Evolutionary conservation across 148 eudicot species (phyloP).

Genomic region (Suaeda aralocaspica): DNA sequence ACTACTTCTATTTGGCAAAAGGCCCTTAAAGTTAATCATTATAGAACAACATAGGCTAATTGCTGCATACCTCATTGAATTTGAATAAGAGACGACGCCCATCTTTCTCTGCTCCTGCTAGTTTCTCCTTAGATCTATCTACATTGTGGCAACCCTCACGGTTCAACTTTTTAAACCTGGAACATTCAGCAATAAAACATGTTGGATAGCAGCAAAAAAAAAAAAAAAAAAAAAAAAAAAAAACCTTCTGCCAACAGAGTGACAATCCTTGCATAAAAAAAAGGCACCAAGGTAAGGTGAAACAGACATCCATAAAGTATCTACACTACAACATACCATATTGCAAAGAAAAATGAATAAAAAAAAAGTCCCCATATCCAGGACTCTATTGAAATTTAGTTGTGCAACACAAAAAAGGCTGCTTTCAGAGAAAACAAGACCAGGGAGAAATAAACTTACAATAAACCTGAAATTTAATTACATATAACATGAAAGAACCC

Average conservation of each 20-base stretch:
- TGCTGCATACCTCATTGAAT: conserved; percentile 74
- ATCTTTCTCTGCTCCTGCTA: conserved; percentile 55
- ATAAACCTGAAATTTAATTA: no score
- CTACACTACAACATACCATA: no score
- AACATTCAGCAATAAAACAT: conserved; percentile 9
- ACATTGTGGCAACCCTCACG: conserved; percentile 37
- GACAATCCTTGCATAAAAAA: conserved; percentile 4
- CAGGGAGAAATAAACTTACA: no score
- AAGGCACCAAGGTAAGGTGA: neutral
- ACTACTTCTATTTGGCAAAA: neutral
- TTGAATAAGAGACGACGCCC: conserved; percentile 76
- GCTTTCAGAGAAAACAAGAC: no score
- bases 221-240: no score
- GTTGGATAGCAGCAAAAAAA: neutral
- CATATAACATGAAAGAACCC: no score
- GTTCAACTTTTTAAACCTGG: conserved; percentile 65
- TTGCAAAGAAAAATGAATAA: no score
- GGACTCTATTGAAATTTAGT: no score
- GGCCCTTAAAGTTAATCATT: neutral
- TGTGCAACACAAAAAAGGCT: no score
- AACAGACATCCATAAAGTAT: no score
- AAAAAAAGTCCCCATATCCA: no score
- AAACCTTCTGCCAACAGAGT: neutral
- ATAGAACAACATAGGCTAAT: conserved; percentile 1
- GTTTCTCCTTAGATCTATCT: conserved; percentile 31